phyloP scores from a whole-genome alignment of 179 eudicot genomes.

The Amaranthus tricolor region DNA sequence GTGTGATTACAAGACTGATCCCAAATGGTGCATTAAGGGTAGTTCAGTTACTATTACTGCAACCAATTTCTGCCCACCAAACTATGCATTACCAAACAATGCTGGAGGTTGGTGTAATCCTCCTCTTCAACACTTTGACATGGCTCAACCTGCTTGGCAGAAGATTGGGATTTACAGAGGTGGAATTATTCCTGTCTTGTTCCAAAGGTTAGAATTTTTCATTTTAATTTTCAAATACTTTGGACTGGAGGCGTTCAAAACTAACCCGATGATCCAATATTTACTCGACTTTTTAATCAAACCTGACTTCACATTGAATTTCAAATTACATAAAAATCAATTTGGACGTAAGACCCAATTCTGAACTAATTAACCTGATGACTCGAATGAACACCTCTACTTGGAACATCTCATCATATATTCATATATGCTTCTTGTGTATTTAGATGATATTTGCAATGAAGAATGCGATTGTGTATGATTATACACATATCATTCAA shows the following conservation, averaged over 20 bases:
- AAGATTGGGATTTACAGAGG: conserved; percentile 62
- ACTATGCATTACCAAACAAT: conserved; percentile 41
- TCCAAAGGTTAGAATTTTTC: conserved; percentile 40
- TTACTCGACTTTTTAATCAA: too few relatives aligned
- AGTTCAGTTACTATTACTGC: conserved; percentile 50
- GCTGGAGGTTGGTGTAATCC: conserved; percentile 81
- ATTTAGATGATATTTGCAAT: too few relatives aligned
- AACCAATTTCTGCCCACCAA: conserved; percentile 75
- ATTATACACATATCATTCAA: too few relatives aligned
- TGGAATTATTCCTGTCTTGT: conserved; percentile 61
- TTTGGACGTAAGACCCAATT: background rate
- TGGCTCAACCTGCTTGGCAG: conserved; percentile 80
- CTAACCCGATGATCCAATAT: too few relatives aligned
- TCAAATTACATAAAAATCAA: background rate
- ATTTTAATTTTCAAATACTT: background rate
- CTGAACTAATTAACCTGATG: background rate
- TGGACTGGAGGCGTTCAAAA: too few relatives aligned
- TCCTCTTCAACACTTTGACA: conserved; percentile 66
- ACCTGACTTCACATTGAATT: too few relatives aligned
- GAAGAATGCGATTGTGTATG: too few relatives aligned
- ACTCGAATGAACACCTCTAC: too few relatives aligned
- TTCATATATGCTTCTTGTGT: too few relatives aligned
- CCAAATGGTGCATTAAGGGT: conserved; percentile 50
- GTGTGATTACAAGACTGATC: conserved; percentile 46
- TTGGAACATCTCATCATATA: too few relatives aligned